Evolutionary conservation across 179 eudicot species (phyloP).

Genomic region (Heliamphora pulchella): DNA sequence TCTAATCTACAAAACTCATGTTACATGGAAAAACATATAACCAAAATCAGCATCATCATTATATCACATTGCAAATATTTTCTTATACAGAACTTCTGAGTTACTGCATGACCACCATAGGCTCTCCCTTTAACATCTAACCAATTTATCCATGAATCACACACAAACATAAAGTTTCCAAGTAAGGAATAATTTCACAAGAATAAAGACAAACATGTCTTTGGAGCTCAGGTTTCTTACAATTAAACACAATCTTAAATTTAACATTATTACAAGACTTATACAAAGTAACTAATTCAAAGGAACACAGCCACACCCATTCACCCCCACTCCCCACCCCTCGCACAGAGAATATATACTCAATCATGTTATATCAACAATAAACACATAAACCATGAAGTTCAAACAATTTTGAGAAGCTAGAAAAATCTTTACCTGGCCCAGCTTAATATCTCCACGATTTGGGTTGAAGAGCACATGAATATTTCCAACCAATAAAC

Average conservation of each 20-base stretch:
- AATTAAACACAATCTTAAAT: not conserved
- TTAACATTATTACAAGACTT: not conserved
- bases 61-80: not conserved
- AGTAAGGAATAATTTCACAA: not conserved
- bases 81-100: no score
- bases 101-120: not conserved
- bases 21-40: conserved; percentile 7
- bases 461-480: conserved; percentile 81
- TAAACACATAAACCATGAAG: not conserved
- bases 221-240: not conserved
- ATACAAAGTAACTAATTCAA: not conserved
- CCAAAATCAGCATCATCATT: not conserved
- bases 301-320: not conserved
- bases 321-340: no score
- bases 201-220: not conserved
- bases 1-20: conserved; percentile 44
- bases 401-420: not conserved
- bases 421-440: conserved; percentile 54
- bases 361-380: not conserved
- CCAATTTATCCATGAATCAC: not conserved
- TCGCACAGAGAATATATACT: not conserved
- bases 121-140: not conserved
- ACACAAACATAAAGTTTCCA: not conserved
- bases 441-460: conserved; percentile 89
- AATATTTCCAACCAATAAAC: conserved; percentile 70